Conservation (phyloP, 2,329 filamentous ascomycete genomes). For the Arthrobotrys musiformis region DNA sequence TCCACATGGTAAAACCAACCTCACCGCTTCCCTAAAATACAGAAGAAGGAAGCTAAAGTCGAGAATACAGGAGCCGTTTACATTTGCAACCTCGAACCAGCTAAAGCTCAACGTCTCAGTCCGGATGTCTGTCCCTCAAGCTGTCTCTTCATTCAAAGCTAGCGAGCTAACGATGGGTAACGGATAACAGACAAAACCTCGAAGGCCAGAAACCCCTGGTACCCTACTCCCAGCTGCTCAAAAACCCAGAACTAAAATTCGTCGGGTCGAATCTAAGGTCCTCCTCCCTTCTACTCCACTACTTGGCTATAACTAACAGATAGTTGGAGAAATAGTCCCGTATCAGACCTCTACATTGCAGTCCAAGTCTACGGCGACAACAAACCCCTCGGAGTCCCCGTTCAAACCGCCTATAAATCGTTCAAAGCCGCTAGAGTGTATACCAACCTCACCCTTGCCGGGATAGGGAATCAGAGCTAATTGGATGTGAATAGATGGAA, state of each 20-base stretch:
- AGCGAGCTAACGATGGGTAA: no score
- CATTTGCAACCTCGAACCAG: slow-evolving; percentile 55
- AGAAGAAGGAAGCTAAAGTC: not conserved
- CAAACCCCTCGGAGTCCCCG: slow-evolving; percentile 89
- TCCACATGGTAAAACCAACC: slow-evolving; percentile 37
- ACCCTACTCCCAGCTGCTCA: slow-evolving; percentile 80
- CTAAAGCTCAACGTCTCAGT: slow-evolving; percentile 67
- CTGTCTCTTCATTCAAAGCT: not conserved
- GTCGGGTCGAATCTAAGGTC: slow-evolving; percentile 85
- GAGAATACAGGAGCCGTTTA: slow-evolving; percentile 55
- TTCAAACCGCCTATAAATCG: slow-evolving; percentile 91
- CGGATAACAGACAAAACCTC: slow-evolving; percentile 72
- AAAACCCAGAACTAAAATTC: slow-evolving; percentile 82
- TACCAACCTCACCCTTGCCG: slow-evolving; percentile 59
- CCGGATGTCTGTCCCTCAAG: slow-evolving; percentile 68
- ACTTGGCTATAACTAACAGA: no score
- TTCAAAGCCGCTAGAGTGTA: slow-evolving; percentile 79
- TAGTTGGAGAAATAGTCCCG: slow-evolving; percentile 67
- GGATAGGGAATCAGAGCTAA: slow-evolving; percentile 17
- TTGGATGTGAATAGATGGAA: slow-evolving; percentile 75
- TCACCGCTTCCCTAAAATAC: not conserved
- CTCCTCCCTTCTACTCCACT: not conserved
- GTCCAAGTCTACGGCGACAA: slow-evolving; percentile 95
- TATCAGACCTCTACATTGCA: slow-evolving; percentile 92
- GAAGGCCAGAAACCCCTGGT: slow-evolving; percentile 81